Evolutionary conservation across 2,329 filamentous ascomycete species (phyloP), one percentile per base, ranked within the genome.

Genomic region (Didymella pomorum): DNA sequence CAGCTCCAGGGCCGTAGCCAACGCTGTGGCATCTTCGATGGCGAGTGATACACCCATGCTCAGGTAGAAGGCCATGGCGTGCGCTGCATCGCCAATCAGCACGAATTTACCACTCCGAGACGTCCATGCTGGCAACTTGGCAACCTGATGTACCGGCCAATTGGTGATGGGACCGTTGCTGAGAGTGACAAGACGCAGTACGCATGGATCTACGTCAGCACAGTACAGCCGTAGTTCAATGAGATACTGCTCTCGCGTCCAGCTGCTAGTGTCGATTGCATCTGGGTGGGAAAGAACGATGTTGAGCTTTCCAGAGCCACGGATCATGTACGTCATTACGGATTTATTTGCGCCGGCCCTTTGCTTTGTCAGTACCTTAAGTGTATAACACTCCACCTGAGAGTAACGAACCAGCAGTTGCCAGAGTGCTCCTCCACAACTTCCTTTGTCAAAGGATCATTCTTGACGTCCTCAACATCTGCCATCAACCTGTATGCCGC

Each of bases 271-370:
- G 20, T 66, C 56, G 21, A 57, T 26, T 26, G 62, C 44, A 28
- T 67, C 61, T 1, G 48, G 63, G 37, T 66, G 65, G 1, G 65
- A 66, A 5, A 67, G 44, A 10, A 62, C 61, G 25, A 66, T 23
- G 29, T 65, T 65, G 16, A 65, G 50, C 29, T 59, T 63, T n/a
- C 46, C 52, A n/a, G 58, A 58, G 16, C 58, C 48, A 6, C 56
- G 55, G 18, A 65, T 54, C 61, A 67, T 62, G 52, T 67, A 67
- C 16, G 58, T 61, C 52, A 67, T 63, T 14, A 64, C 48, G n/a
- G 48, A 62, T 43, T 50, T 58, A 45, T 54, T 48, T 28, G 44
- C 18, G 16, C 51, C 59, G 8, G 50, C 63, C 61, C 56, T 58
- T 25, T 20, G 4, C 8, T 25, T 21, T 26, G 47, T 59, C 14